These are phyloP conservation scores for Penicillium coffeae DNA, from an alignment of 495 filamentous ascomycete species.

Conservation along the genomic window DNA sequence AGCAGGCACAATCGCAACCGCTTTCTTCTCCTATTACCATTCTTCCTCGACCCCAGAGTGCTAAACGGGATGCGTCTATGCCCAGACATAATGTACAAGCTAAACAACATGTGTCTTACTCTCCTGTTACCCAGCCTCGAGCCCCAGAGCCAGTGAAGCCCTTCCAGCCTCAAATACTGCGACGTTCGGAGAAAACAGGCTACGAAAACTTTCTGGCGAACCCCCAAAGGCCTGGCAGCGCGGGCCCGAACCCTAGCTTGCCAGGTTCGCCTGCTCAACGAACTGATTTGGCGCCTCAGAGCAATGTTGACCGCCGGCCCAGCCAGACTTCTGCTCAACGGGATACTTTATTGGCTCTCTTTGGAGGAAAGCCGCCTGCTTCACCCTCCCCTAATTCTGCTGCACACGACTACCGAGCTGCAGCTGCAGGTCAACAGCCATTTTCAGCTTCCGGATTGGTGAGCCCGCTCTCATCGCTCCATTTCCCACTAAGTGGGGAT, in stretches of 20 bases:
- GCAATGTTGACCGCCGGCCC: constrained; percentile 37
- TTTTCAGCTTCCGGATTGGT: constrained; percentile 31
- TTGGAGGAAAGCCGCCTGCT: constrained; percentile 52
- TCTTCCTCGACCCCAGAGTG: constrained; percentile 37
- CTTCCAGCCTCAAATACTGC: constrained; percentile 60
- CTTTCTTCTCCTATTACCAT: constrained; percentile 44
- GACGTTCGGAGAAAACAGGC: constrained; percentile 44
- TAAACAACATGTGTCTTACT: constrained; percentile 12
- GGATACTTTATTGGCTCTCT: constrained; percentile 65
- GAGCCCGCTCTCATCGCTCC: constrained; percentile 45
- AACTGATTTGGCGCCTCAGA: constrained; percentile 7
- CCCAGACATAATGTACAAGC: constrained; percentile 12
- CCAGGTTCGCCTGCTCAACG: constrained; percentile 3
- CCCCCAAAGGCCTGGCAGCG: constrained; percentile 2
- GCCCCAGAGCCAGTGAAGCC: constrained; percentile 37
- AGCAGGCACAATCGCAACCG: constrained; percentile 15
- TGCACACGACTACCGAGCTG: constrained; percentile 24
- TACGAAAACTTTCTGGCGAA: constrained; percentile 19
- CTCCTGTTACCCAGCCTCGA: constrained; percentile 15
- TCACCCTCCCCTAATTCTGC: constrained; percentile 17
- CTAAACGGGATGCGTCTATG: constrained; percentile 29
- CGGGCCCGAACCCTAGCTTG: constrained; percentile 14
- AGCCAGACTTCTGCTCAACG: constrained; percentile 58
- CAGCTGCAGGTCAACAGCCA: constrained; percentile 11
- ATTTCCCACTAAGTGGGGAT: constrained; percentile 32